Base-by-base conservation (phyloP, 139 green algal species). In the Nannochloris sp. region DNA sequence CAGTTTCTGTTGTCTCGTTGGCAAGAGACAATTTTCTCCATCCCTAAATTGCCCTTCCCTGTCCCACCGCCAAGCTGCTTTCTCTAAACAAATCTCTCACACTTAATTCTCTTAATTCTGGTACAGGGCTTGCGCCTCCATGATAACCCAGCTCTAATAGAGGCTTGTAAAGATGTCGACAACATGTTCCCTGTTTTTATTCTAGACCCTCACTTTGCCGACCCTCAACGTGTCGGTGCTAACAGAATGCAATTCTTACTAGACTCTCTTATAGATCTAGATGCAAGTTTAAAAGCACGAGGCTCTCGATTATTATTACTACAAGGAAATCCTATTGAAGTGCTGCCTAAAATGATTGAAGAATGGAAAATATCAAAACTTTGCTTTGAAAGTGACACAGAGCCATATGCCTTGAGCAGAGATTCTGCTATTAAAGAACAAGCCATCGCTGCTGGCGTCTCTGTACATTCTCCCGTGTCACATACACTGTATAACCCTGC, bases 191-290 rank as follows among this genome's bases (percentile, higher is more conserved):
- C 90, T 4, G 61, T 97, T 0, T 97, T 96, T 76, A 69, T 90
- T 15, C 55, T 97, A 2, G 90, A 97, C 48, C 89, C 88, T 0
- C 77, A 70, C 61, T 92, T 91, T 57, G 39, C 85, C 0, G 63
- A 85, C 12, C 77, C 66, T 8, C 35, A 72, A 13, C 87, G 74
- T 47, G 79, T 93, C 0, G 83, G 85, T 32, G 79, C 87, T 25
- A 95, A 94, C 71, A 68, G 90, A 4, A 81, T 92, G 42, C 80
- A 81, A 37, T 97, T 97, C 61, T 69, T 97, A 15, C 68, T 97
- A 34, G 83, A 97, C 64, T 84, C 70, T 36, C 75, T 96, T 35
- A 15, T 32, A 14, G 87, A 96, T 70, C 67, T 96, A 23, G 72
- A 93, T 60, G 44, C 54, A 31, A 82, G 68, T 59, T 62, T 96